Base-by-base conservation (phyloP, 164 flowering plant genomes). In the Berberis thunbergii region DNA sequence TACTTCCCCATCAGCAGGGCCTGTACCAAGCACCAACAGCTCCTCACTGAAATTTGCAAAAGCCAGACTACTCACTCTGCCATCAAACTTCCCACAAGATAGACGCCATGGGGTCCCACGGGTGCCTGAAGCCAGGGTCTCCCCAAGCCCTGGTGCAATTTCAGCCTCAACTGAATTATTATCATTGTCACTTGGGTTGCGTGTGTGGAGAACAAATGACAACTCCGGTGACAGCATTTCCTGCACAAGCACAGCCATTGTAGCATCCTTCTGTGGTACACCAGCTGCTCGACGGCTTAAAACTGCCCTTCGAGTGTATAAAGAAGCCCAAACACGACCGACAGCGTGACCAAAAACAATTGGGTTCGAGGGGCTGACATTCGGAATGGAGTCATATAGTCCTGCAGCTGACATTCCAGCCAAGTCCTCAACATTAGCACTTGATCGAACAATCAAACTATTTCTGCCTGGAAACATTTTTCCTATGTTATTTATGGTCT, bases 351-450 rank as follows among this genome's bases (percentile, higher is more conserved):
- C 80, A 66, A 90, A 83, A 5, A 80, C 78, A 4, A 60, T 57
- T 38, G 88, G 87, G 66, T 82, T 84, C 40, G 91, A 84, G 54
- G 79, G 81, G 76, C 88, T 83, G 39, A 93, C 98, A 67, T 93
- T 93, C 7, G 96, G 97, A 59, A 93, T 84, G 26, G 98, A 93
- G 1, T 93, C 98, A 58, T 93, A 93, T 8, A 93, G 81, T 49
- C 98, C 97, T 64, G 98, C 98, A 59, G 98, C 98, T 10, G 98
- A 93, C 93, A 90, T 85, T 61, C 98, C 94, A 4, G 96, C 98
- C 71, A 93, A 78, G 70, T 93, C 98, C 78, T 93, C 98, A 3
- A 93, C 98, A 75, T 90, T 93, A 40, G 98, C 97, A 75, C 98
- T 93, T 8, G 98, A 93, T 12, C 98, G 88, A 41, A 90, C 97